A percentile compares a stretch with the other conserved stretches of the same genome.
These are phyloP conservation scores for Colletotrichum orbiculare DNA, from an alignment of 2,329 filamentous ascomycete species.

Conservation along the genomic window DNA sequence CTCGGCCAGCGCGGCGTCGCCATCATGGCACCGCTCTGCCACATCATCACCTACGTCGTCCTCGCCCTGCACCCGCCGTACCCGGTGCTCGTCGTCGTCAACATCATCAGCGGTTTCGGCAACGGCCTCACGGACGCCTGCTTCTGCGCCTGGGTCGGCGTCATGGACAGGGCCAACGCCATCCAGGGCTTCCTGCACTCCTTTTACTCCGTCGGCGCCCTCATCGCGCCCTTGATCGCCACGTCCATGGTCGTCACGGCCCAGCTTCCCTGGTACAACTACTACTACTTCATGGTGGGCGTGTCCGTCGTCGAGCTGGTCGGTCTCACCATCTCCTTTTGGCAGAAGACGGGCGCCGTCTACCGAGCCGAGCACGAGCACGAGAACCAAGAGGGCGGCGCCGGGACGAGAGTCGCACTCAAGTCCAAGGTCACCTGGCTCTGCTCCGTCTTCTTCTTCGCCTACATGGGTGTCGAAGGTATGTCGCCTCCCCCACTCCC, in stretches of 20 bases:
- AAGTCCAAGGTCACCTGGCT: conserved; percentile 71
- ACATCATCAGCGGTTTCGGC: conserved; percentile 73
- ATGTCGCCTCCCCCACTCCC: neutral
- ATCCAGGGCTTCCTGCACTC: conserved; percentile 74
- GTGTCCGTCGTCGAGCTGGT: conserved; percentile 66
- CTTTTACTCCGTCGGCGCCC: conserved; percentile 73
- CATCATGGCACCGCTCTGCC: conserved; percentile 69
- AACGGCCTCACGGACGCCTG: conserved; percentile 70
- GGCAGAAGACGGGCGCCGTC: conserved; percentile 64
- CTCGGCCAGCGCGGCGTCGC: conserved; percentile 76
- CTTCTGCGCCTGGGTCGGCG: conserved; percentile 65
- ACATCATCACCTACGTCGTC: conserved; percentile 70
- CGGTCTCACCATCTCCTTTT: conserved; percentile 65
- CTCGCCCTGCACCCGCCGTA: conserved; percentile 72
- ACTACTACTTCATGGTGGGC: conserved; percentile 76
- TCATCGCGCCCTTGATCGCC: conserved; percentile 72
- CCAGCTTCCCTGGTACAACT: conserved; percentile 71
- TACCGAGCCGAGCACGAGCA: conserved; percentile 58
- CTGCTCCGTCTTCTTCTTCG: conserved; percentile 74
- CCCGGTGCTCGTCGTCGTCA: conserved; percentile 70
- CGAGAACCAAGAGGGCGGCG: conserved; percentile 41
- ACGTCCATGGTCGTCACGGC: conserved; percentile 74
- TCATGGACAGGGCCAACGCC: conserved; percentile 75
- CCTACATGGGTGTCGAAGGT: conserved; percentile 79
- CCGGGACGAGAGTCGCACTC: conserved; percentile 52